Evolutionary conservation across 192 early-diverging fungal species (phyloP), one percentile per base, ranked within the genome.

Genomic region (Backusella psychrophila): DNA sequence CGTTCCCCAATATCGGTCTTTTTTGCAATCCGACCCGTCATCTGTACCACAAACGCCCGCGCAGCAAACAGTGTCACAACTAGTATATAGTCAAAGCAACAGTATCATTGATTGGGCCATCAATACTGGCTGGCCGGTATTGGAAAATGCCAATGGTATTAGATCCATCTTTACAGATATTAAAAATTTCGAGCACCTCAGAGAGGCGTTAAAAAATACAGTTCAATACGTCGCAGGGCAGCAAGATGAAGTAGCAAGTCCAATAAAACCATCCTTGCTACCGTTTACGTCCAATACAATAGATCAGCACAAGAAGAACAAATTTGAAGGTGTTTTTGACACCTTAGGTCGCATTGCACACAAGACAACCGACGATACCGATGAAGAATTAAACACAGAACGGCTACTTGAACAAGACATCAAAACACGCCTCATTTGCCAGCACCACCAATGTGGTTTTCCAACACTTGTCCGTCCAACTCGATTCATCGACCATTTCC

Each of bases 391-490:
- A 23, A 66, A 38, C 23, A 23, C 15, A 29, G 21, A 41, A 19
- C 21, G 65, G 4, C 11, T 74, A 66, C 38, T 56, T 21, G n/a
- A 63, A 74, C 29, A 69, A 41, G 39, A 69, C 4, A 23, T 69
- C n/a, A 38, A 36, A 39, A 41, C 35, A 35, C 35, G 35, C 0
- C 21, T 69, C 17, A 38, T 69, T 5, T 41, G 39, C n/a, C 68
- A 69, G 14, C 35, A 69, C 3, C 68, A 69, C 14, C 33, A 69
- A 42, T 76, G 75, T 4, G 75, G 75, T 2, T 76, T 76, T 38
- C 75, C 75, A 3, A 52, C 68, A 2, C n/a, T 76, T 26, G 75
- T 69, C 21, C 31, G 41, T 9, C 67, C 75, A 7, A 23, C 15
- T 3, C 39, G 41, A 7, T 56, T 34, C 23, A 36, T 36, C 36